Conservation (phyloP, 1,139 yeast species). For the Nakaseomyces kungkrabaensis region DNA sequence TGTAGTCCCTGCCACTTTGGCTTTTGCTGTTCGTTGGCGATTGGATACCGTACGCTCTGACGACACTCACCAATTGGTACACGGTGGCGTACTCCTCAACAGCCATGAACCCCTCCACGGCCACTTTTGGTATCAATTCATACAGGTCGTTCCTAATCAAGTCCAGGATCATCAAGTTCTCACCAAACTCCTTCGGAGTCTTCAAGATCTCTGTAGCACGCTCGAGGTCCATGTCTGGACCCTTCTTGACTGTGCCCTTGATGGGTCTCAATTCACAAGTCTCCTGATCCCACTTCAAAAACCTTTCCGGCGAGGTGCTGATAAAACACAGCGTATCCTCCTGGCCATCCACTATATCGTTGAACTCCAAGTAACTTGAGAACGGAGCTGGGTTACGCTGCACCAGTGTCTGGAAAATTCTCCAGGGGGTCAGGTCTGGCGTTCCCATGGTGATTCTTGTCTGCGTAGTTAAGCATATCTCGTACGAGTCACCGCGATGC, state of each 20-base stretch:
- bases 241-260: constrained; percentile 83
- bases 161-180: constrained; percentile 94
- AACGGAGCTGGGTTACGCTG: constrained; percentile 85
- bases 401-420: constrained; percentile 62
- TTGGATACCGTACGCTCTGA: constrained; percentile 47
- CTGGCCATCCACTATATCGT: constrained; percentile 34
- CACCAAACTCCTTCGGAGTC: constrained; percentile 92
- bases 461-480: constrained; percentile 78
- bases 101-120: constrained; percentile 71
- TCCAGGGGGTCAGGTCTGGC: constrained; percentile 51
- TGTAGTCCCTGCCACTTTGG: constrained; percentile 27
- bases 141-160: constrained; percentile 85
- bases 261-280: constrained; percentile 82
- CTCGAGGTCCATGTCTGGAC: constrained; percentile 40
- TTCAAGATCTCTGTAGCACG: constrained; percentile 57
- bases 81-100: constrained; percentile 92
- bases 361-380: constrained; percentile 69
- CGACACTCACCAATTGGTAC: constrained; percentile 84
- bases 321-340: constrained; percentile 39
- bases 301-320: constrained; percentile 92
- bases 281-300: constrained; percentile 61
- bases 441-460: constrained; percentile 49
- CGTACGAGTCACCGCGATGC: constrained; percentile 84
- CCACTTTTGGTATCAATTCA: constrained; percentile 55
- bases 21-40: constrained; percentile 9